Conservation (phyloP, 331 rosid genomes). For the Quercus lobata region DNA sequence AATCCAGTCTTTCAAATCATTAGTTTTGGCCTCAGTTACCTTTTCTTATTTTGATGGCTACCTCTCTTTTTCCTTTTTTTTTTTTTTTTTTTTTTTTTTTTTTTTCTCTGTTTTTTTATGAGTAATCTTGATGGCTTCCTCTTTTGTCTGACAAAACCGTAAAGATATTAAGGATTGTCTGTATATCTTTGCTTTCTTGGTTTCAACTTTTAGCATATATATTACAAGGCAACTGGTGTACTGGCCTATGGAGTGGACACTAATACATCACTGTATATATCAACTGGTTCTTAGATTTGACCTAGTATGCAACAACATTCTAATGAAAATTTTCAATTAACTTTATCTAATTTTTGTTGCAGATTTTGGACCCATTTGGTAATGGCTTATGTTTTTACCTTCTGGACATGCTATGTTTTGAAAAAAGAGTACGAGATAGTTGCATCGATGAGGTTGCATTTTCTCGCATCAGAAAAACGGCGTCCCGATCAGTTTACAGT, state of each 20-base stretch:
- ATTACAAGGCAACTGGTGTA: background rate
- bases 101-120: too few relatives aligned
- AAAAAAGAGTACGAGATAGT: conserved; percentile 74
- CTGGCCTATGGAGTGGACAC: background rate
- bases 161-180: background rate
- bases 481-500: conserved; percentile 95
- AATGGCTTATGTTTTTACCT: conserved; percentile 93
- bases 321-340: conserved; percentile 1
- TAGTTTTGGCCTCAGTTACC: background rate
- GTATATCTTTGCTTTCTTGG: background rate
- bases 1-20: background rate
- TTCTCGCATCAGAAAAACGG: conserved; percentile 79
- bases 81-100: too few relatives aligned
- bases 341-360: conserved; percentile 30
- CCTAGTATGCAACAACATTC: background rate
- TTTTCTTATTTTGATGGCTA: background rate
- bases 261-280: background rate
- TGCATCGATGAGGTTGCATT: conserved; percentile 85
- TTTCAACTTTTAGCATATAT: background rate
- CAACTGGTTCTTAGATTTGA: background rate
- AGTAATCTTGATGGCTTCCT: background rate
- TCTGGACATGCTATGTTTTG: conserved; percentile 86
- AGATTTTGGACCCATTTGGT: conserved; percentile 98
- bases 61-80: background rate
- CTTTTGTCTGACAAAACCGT: background rate